Evolutionary conservation across 495 filamentous ascomycete species (phyloP).

Genomic region (Letharia columbiana): DNA sequence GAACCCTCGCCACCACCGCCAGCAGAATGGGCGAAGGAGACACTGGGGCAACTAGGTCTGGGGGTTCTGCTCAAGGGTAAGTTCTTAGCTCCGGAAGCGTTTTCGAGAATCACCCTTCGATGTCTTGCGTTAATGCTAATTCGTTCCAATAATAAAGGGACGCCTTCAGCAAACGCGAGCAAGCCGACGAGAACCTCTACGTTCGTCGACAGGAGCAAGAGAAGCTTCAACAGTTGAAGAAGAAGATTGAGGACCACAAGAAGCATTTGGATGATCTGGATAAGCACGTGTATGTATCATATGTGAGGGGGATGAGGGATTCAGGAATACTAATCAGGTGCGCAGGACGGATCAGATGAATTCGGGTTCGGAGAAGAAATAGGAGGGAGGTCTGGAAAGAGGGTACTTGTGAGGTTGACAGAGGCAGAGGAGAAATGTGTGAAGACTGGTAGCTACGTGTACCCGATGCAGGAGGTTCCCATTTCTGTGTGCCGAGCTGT

Average conservation of each 20-base stretch:
- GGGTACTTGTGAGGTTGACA: background rate
- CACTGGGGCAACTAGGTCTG: conserved; percentile 51
- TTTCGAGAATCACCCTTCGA: background rate
- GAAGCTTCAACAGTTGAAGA: conserved; percentile 62
- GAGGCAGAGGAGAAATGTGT: background rate
- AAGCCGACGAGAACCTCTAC: conserved; percentile 73
- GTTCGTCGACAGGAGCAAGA: conserved; percentile 76
- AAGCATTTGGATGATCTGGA: conserved; percentile 75
- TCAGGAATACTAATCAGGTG: background rate
- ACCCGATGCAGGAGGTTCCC: background rate
- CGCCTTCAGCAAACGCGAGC: conserved; percentile 83
- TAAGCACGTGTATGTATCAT: conserved; percentile 62
- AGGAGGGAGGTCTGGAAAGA: conserved; percentile 22
- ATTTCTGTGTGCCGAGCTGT: background rate
- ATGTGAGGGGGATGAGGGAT: background rate
- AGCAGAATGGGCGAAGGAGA: conserved; percentile 60
- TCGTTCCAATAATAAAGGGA: conserved; percentile 46
- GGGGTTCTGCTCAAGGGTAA: conserved; percentile 33
- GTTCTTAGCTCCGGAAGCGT: conserved; percentile 12
- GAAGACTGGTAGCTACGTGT: background rate
- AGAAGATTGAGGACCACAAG: conserved; percentile 72
- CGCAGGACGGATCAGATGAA: conserved; percentile 2
- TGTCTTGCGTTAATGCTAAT: background rate
- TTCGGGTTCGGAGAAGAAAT: conserved; percentile 43
- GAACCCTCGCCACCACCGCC: conserved; percentile 55